Evolutionary conservation across 192 early-diverging fungal species (phyloP), one percentile per base, ranked within the genome.

Genomic region (Allomyces macrogynus): DNA sequence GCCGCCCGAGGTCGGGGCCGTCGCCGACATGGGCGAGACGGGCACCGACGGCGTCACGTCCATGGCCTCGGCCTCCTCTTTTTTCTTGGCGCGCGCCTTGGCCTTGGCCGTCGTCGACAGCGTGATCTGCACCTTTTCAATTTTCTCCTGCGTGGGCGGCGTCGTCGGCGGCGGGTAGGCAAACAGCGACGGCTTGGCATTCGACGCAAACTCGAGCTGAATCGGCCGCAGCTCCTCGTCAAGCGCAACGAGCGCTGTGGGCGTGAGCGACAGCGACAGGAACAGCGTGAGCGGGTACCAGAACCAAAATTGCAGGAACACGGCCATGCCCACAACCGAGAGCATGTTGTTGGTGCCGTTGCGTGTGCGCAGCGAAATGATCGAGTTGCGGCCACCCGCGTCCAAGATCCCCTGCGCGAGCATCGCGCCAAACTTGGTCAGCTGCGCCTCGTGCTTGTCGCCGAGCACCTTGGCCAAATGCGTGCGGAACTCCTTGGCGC

Each of bases 261-360:
- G 95, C 44, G 85, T 89, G 70, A 99, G 95, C 9, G 95, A 79
- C 74, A 99, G 81, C 63, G 88, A 82, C 66, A 99, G 70, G 72
- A 99, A 97, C 77, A 97, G 96, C 26, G 88, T 87, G 69, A 97
- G 75, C 43, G 96, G 96, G 78, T 89, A 97, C 96, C 96, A 99
- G 82, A 93, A 93, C 96, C 96, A 99, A 75, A 95, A 97, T 77
- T 99, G 94, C 24, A 92, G 91, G 69, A 99, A 99, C 32, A 99
- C 80, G 11, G 91, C 90, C 86, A 95, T 93, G 23, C 96, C 96
- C n/a, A 92, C 93, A 70, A 96, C 89, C 23, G 95, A 90, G n/a
- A 87, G 81, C 81, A 93, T 94, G 69, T 90, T 89, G 23, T 86
- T 81, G 71, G 92, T 85, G 1, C 91, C 93, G 27, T 89, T 89